These are phyloP conservation scores for Microbotryomycetes sp. DNA, from an alignment of 1,284 basidiomycete species.

Conservation along the genomic window DNA sequence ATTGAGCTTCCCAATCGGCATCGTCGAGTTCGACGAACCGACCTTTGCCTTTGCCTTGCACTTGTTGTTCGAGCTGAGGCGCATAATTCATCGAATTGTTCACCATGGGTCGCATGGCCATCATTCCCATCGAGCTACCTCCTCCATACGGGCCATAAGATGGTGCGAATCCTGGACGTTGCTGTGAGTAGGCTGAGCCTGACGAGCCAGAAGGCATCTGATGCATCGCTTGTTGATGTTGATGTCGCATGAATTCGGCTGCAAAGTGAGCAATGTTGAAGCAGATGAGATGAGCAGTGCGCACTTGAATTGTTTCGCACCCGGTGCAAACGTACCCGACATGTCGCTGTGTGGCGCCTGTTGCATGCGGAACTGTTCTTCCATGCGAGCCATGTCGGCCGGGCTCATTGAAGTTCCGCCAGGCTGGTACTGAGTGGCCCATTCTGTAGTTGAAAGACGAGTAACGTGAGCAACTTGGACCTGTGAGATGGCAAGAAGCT, in stretches of 20 bases:
- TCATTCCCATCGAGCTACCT: conserved; percentile 4
- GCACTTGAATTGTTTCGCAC: neutral
- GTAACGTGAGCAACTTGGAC: too few species aligned
- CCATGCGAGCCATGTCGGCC: conserved; percentile 25
- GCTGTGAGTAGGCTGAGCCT: neutral
- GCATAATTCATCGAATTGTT: conserved; percentile 5
- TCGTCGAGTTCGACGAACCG: conserved; percentile 40
- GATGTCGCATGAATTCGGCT: conserved; percentile 28
- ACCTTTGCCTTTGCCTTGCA: conserved; percentile 32
- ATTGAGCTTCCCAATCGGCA: conserved; percentile 71
- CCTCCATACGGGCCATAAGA: conserved; percentile 25
- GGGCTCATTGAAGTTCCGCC: conserved; percentile 13
- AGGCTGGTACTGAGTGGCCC: conserved; percentile 28
- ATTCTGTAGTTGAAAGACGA: conserved; percentile 10
- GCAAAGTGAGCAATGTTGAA: neutral
- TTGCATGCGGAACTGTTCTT: conserved; percentile 26
- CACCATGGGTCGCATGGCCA: neutral
- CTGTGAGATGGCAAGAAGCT: neutral
- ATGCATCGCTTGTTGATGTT: conserved; percentile 7
- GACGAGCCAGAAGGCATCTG: conserved; percentile 1
- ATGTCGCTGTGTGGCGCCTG: conserved; percentile 17
- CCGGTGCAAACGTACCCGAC: conserved; percentile 12
- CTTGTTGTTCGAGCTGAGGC: conserved; percentile 1
- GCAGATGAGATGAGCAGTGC: too few species aligned
- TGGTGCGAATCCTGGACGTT: conserved; percentile 24